phyloP scores from a whole-genome alignment of 495 filamentous ascomycete species.

The Xylaria flabelliformis region DNA sequence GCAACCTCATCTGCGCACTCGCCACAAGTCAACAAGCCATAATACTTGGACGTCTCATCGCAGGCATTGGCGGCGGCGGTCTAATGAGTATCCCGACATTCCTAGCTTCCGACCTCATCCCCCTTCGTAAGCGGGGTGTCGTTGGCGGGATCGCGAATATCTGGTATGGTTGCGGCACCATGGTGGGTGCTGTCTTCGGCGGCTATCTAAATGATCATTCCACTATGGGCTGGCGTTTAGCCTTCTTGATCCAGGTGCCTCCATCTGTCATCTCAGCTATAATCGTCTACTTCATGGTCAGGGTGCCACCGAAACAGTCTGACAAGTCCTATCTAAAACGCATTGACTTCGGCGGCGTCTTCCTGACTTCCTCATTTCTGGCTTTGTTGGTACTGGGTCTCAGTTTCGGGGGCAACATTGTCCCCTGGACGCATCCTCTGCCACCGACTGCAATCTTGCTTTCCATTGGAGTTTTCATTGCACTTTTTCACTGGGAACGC shows the following conservation, averaged over 20 bases:
- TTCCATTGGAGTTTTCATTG: constrained; percentile 58
- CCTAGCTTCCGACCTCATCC: constrained; percentile 78
- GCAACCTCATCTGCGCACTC: constrained; percentile 82
- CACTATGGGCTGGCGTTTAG: constrained; percentile 70
- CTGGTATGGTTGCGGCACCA: constrained; percentile 69
- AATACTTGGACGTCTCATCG: constrained; percentile 76
- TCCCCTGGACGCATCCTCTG: constrained; percentile 83
- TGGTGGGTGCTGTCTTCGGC: constrained; percentile 73
- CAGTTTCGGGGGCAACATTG: constrained; percentile 78
- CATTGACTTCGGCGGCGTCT: constrained; percentile 77
- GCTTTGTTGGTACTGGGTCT: constrained; percentile 76
- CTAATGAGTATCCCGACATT: constrained; percentile 80
- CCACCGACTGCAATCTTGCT: constrained; percentile 64
- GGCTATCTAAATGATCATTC: constrained; percentile 77
- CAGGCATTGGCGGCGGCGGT: constrained; percentile 83
- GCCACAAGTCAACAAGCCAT: constrained; percentile 70
- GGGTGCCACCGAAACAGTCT: constrained; percentile 73
- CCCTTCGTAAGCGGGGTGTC: constrained; percentile 76
- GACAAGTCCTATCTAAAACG: constrained; percentile 66
- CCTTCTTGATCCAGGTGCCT: constrained; percentile 81
- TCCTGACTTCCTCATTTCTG: constrained; percentile 66
- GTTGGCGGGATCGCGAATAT: constrained; percentile 86
- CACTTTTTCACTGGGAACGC: constrained; percentile 10
- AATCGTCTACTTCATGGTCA: constrained; percentile 68
- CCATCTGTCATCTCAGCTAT: constrained; percentile 64